phyloP scores from a whole-genome alignment of 768 basidiomycete species.

The Amanita jacksonii region DNA sequence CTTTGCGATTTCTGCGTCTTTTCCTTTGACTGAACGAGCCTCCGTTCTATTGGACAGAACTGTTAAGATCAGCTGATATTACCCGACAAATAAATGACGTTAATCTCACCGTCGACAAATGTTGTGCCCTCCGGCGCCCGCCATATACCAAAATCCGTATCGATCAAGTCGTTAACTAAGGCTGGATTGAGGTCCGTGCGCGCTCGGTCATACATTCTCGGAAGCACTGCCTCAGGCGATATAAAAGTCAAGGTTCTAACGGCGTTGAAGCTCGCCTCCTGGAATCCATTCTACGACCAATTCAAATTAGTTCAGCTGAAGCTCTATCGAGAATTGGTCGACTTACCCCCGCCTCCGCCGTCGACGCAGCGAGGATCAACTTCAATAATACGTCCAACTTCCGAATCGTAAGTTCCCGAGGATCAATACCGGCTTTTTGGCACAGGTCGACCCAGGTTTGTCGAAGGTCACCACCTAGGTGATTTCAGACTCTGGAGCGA shows the following conservation, averaged over 20 bases:
- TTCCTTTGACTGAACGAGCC: constrained; percentile 56
- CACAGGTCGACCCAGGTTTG: constrained; percentile 80
- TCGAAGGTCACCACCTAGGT: constrained; percentile 37
- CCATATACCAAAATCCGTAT: constrained; percentile 79
- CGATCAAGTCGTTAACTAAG: constrained; percentile 52
- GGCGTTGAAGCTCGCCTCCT: constrained; percentile 66
- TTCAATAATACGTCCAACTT: constrained; percentile 39
- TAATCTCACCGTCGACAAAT: constrained; percentile 71
- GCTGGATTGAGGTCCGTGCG: constrained; percentile 51
- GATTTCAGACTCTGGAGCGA: not conserved
- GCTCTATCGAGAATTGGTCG: too few relatives aligned
- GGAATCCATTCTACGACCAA: constrained; percentile 44
- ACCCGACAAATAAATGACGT: not conserved
- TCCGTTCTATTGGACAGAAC: constrained; percentile 59
- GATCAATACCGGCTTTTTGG: constrained; percentile 60
- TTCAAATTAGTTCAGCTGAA: too few relatives aligned
- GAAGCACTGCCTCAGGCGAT: constrained; percentile 57
- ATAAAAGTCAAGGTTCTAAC: constrained; percentile 75
- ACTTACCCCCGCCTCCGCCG: too few relatives aligned
- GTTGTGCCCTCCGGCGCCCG: constrained; percentile 72
- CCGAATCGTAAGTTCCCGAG: constrained; percentile 44
- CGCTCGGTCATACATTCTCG: constrained; percentile 61
- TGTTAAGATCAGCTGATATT: constrained; percentile 18
- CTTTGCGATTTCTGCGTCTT: constrained; percentile 80
- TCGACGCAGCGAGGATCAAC: constrained; percentile 16